Evolutionary conservation across 768 basidiomycete genomes (phyloP), one percentile per base, ranked within the genome.

Genomic region (Trametes villosa): DNA sequence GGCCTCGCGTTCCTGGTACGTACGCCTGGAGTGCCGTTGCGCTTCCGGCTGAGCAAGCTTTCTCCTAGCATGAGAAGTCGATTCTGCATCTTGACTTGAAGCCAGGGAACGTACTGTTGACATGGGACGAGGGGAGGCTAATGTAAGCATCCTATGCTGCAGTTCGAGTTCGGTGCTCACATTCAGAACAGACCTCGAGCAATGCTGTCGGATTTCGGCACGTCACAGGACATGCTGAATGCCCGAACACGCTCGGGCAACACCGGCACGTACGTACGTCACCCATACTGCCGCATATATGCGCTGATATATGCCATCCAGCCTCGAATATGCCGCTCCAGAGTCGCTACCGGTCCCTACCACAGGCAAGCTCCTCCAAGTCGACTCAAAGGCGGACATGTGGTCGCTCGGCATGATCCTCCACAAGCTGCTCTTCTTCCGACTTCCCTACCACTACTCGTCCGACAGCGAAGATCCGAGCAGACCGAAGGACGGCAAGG

Each of bases 351-450:
- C 87, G 3, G 84, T 86, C 0, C 86, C 83, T 15, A 74, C 78
- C 7, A 88, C 85, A 0, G 91, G 92, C 0, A 73, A 81, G 22
- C 83, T 91, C 9, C 79, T 78, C 9, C 87, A 90, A 46, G 81
- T 93, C 2, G 89, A 92, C 67, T 92, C 93, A 0, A 95, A 95
- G 69, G 84, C 91, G 4, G 96, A 98, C 70, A 94, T 97, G 87
- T 98, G 96, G 96, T 93, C 92, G 6, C 80, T 98, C 17, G 96
- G 96, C 63, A 94, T 98, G 90, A 92, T 98, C 57, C 80, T 98
- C 18, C 88, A 98, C 78, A 96, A 94, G 68, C 81, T 98, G 62
- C 76, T 96, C 1, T 98, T 97, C 77, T 94, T 98, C 76, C 84
- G 85, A 33, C 75, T 96, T 20, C 96, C 96, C 0, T 98, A 94